phyloP scores from a whole-genome alignment of 2,329 filamentous ascomycete species.

The Parastagonospora avenae region DNA sequence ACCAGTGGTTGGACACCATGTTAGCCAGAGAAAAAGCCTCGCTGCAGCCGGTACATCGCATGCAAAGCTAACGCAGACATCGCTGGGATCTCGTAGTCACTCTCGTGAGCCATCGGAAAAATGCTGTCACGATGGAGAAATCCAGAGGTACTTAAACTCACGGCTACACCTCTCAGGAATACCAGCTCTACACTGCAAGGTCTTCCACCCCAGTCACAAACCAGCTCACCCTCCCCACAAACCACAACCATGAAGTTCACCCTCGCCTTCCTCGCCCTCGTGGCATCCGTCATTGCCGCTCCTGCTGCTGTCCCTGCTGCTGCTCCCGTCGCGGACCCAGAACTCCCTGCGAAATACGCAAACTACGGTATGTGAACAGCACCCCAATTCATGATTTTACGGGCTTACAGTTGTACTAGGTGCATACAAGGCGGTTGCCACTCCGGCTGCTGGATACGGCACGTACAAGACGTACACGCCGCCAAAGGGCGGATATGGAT shows the following conservation, averaged over 20 bases:
- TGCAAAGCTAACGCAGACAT: no score
- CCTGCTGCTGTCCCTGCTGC: slow-evolving; percentile 16
- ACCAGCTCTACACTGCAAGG: neutral
- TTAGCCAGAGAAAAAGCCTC: no score
- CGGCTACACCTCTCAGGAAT: neutral
- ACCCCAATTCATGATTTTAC: neutral
- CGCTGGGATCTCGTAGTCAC: no score
- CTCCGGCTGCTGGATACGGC: slow-evolving; percentile 8
- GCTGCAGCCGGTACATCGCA: no score
- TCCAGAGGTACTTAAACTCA: no score
- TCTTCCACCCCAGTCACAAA: neutral
- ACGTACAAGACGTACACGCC: slow-evolving; percentile 13
- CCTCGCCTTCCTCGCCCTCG: slow-evolving; percentile 25
- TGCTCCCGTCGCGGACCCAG: slow-evolving; percentile 18
- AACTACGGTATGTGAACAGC: slow-evolving; percentile 17
- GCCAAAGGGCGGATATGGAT: slow-evolving; percentile 19
- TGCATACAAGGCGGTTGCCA: neutral
- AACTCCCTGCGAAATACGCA: slow-evolving; percentile 17
- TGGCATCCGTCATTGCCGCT: slow-evolving; percentile 23
- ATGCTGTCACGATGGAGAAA: no score
- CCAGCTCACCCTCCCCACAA: neutral
- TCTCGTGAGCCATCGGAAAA: no score
- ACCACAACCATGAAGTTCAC: slow-evolving; percentile 23
- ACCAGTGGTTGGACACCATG: no score
- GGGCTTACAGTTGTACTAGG: neutral